Evolutionary conservation across 2,329 filamentous ascomycete genomes (phyloP).

Genomic region (Metarhizium anisopliae): DNA sequence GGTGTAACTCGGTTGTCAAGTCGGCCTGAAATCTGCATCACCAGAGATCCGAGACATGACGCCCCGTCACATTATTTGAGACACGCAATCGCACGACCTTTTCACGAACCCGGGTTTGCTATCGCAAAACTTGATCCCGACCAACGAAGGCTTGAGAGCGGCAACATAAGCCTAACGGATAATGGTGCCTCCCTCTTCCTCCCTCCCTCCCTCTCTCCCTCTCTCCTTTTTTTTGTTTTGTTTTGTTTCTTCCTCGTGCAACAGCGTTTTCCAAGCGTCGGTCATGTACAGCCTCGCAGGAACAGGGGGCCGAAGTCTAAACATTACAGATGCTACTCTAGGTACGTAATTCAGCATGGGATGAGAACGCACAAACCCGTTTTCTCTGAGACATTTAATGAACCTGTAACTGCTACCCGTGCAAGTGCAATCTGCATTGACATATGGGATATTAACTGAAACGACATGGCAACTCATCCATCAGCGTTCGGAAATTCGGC

Average conservation of each 20-base stretch:
- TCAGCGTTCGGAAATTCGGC: background rate
- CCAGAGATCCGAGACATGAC: background rate
- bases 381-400: background rate
- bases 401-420: background rate
- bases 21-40: background rate
- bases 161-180: background rate
- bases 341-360: background rate
- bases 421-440: background rate
- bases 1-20: background rate
- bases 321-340: background rate
- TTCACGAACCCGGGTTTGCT: background rate
- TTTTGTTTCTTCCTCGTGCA: background rate
- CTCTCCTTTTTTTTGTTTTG: too few species aligned
- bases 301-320: background rate
- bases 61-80: background rate
- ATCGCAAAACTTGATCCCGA: background rate
- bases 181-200: too few species aligned
- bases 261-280: background rate
- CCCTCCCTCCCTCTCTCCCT: too few species aligned
- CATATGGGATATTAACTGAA: background rate
- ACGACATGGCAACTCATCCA: background rate
- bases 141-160: background rate
- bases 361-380: background rate
- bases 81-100: background rate
- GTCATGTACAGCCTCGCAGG: background rate